phyloP scores from a whole-genome alignment of 805 yeast genomes.

The Metschnikowia cerradonensis region DNA sequence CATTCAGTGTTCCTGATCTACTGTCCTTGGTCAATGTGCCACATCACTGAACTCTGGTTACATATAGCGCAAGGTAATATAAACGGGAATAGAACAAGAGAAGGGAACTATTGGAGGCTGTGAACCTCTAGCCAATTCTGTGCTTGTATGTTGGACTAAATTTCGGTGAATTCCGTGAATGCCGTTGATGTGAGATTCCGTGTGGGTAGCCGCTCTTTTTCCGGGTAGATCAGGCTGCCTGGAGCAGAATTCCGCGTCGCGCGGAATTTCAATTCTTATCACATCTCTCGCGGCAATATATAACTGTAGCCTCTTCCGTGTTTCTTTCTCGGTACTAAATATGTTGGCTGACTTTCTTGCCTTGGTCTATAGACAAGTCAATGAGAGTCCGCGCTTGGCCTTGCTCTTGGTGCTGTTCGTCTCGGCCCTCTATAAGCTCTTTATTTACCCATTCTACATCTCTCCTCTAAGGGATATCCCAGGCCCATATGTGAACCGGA shows the following conservation, averaged over 20 bases:
- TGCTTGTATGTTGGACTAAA: neutral
- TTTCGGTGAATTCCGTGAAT: no score
- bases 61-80: no score
- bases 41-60: no score
- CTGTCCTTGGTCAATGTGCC: no score
- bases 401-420: constrained; percentile 1
- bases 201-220: neutral
- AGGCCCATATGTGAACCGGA: constrained; percentile 53
- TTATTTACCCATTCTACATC: constrained; percentile 44
- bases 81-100: no score
- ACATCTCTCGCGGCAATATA: neutral
- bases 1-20: no score
- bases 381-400: neutral
- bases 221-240: neutral
- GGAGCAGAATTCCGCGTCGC: neutral
- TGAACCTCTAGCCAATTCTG: neutral
- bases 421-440: constrained; percentile 30
- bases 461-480: constrained; percentile 52
- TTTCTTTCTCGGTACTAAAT: neutral
- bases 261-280: constrained; percentile 4
- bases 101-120: neutral
- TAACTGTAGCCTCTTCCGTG: neutral
- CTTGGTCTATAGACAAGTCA: neutral
- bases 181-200: neutral
- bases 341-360: constrained; percentile 11